Evolutionary conservation across 140 eudicot species (phyloP).

Genomic region (Stevia rebaudiana): DNA sequence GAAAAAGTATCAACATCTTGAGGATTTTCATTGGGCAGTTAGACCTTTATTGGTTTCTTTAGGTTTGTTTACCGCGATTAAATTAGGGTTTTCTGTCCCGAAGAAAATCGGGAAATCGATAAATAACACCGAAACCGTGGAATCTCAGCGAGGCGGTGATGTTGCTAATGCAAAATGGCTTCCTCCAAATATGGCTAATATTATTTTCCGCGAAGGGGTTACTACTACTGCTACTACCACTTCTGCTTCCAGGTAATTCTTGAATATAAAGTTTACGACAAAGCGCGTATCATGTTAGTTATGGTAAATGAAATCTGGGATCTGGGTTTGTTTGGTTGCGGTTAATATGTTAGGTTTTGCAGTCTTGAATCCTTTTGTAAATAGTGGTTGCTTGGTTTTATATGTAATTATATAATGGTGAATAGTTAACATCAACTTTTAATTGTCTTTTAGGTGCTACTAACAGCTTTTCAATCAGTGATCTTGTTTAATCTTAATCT

Average conservation of each 20-base stretch:
- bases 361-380: constrained; percentile 20
- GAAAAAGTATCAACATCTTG: constrained; percentile 75
- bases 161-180: constrained; percentile 50
- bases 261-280: background rate
- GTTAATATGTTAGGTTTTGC: constrained; percentile 11
- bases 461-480: background rate
- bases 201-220: constrained; percentile 48
- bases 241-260: constrained; percentile 23
- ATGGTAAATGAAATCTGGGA: constrained; percentile 13
- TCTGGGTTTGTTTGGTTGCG: constrained; percentile 19
- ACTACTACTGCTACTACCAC: constrained; percentile 25
- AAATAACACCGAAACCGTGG: constrained; percentile 9
- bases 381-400: constrained; percentile 21
- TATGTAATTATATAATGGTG: constrained; percentile 12
- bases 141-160: constrained; percentile 33
- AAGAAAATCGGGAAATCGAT: constrained; percentile 44
- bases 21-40: constrained; percentile 98
- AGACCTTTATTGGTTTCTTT: constrained; percentile 70
- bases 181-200: constrained; percentile 54
- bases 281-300: background rate
- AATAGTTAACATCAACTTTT: background rate
- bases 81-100: constrained; percentile 51
- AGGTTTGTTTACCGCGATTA: constrained; percentile 73
- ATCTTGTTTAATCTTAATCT: background rate
- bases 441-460: background rate